Evolutionary conservation across 495 filamentous ascomycete genomes (phyloP).

Genomic region (Venustampulla echinocandica): DNA sequence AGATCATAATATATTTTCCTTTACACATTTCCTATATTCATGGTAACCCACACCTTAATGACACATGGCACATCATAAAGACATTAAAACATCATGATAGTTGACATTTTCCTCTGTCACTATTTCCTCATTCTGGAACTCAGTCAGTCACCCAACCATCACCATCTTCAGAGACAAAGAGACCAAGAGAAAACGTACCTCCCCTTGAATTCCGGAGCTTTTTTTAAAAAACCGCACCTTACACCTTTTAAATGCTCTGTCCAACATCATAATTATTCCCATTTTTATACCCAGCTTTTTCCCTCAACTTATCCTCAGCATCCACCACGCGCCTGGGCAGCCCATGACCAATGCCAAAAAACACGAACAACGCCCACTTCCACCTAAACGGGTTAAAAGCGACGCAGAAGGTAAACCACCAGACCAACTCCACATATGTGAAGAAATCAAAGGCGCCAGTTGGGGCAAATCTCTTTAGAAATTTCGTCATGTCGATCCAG

Average conservation of each 20-base stretch:
- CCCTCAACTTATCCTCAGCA: slow-evolving; percentile 50
- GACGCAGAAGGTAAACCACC: slow-evolving; percentile 77
- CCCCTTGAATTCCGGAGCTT: no score
- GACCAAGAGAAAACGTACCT: no score
- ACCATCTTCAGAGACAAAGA: no score
- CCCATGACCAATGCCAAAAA: slow-evolving; percentile 62
- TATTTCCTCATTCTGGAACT: no score
- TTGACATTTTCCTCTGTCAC: no score
- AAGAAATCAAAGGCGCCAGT: slow-evolving; percentile 78
- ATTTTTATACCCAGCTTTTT: slow-evolving; percentile 31
- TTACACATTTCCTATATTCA: no score
- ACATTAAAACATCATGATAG: no score
- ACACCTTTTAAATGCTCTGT: slow-evolving; percentile 16
- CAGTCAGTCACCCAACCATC: no score
- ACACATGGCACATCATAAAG: no score
- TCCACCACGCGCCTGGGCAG: slow-evolving; percentile 58
- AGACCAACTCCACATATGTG: slow-evolving; percentile 74
- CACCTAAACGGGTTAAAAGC: slow-evolving; percentile 78
- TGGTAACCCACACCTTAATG: no score
- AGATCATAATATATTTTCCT: no score
- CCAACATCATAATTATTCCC: slow-evolving; percentile 19
- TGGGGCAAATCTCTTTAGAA: slow-evolving; percentile 59
- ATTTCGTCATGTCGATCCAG: slow-evolving; percentile 80
- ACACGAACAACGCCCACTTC: slow-evolving; percentile 72
- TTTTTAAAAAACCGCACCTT: no score